Conservation (phyloP, 2,329 filamentous ascomycete genomes). For the Sporothrix curviconia region DNA sequence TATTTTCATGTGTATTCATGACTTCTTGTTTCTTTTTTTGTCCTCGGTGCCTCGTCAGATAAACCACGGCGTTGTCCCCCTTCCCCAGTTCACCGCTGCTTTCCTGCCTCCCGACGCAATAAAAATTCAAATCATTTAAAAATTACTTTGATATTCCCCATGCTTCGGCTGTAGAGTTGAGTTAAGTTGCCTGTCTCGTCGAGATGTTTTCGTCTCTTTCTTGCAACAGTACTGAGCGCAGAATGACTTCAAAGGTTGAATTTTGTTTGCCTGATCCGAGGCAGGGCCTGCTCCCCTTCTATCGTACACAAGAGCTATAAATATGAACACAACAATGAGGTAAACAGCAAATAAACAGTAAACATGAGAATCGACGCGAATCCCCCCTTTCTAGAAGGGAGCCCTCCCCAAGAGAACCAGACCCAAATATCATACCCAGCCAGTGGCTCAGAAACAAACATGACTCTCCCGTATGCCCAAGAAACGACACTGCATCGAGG, state of each 20-base stretch:
- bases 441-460: not conserved
- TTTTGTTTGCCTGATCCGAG: too few species aligned
- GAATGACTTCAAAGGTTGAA: too few species aligned
- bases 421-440: not conserved
- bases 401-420: not conserved
- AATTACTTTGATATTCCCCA: not conserved
- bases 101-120: not conserved
- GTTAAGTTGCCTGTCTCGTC: too few species aligned
- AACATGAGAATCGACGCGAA: not conserved
- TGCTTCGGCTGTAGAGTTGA: too few species aligned
- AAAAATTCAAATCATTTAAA: constrained; percentile 4
- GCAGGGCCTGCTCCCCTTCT: too few species aligned
- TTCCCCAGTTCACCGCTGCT: not conserved
- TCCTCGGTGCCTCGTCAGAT: constrained; percentile 3
- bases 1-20: not conserved
- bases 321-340: not conserved
- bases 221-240: too few species aligned
- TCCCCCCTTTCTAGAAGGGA: not conserved
- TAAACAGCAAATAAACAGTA: too few species aligned
- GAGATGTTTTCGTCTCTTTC: too few species aligned
- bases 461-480: not conserved
- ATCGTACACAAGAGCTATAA: not conserved
- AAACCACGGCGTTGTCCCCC: constrained; percentile 8
- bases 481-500: too few species aligned
- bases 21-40: not conserved